phyloP scores from a whole-genome alignment of 2,329 filamentous ascomycete species.

The Simplicillium aogashimaense region DNA sequence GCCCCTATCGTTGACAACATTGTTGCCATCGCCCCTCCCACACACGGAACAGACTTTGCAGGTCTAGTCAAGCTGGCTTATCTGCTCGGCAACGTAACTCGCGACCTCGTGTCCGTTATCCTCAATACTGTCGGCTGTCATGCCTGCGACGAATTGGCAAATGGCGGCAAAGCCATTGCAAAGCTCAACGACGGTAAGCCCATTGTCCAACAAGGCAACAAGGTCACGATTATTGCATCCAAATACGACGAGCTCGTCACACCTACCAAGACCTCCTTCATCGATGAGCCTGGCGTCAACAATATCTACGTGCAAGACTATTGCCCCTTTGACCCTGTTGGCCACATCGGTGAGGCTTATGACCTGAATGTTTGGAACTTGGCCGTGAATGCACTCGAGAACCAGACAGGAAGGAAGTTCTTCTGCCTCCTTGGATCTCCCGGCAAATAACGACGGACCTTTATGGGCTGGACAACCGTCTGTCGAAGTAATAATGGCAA shows the following conservation, averaged over 20 bases:
- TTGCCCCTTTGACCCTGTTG: constrained; percentile 9
- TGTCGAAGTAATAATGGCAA: too few species aligned
- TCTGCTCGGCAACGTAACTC: not conserved
- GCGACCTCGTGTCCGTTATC: constrained; percentile 1
- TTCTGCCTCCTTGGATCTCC: constrained; percentile 2
- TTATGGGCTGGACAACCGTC: too few species aligned
- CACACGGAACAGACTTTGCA: constrained; percentile 13
- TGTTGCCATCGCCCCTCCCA: constrained; percentile 10
- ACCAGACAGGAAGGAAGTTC: constrained; percentile 6
- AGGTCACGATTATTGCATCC: constrained; percentile 9
- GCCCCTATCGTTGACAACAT: constrained; percentile 8
- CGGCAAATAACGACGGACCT: constrained; percentile 1
- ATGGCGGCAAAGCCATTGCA: constrained; percentile 4
- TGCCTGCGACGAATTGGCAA: constrained; percentile 10
- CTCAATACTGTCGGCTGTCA: constrained; percentile 9
- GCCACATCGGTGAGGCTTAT: constrained; percentile 9
- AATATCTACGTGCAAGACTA: constrained; percentile 11
- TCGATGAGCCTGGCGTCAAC: constrained; percentile 8
- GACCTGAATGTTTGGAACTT: constrained; percentile 9
- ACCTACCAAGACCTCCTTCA: constrained; percentile 3
- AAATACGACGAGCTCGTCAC: constrained; percentile 9
- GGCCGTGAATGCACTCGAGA: constrained; percentile 8
- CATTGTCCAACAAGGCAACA: constrained; percentile 9
- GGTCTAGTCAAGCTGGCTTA: constrained; percentile 7
- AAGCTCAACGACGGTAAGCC: constrained; percentile 7